phyloP scores from a whole-genome alignment of 75 land plant species.

The Sequoiadendron giganteum region DNA sequence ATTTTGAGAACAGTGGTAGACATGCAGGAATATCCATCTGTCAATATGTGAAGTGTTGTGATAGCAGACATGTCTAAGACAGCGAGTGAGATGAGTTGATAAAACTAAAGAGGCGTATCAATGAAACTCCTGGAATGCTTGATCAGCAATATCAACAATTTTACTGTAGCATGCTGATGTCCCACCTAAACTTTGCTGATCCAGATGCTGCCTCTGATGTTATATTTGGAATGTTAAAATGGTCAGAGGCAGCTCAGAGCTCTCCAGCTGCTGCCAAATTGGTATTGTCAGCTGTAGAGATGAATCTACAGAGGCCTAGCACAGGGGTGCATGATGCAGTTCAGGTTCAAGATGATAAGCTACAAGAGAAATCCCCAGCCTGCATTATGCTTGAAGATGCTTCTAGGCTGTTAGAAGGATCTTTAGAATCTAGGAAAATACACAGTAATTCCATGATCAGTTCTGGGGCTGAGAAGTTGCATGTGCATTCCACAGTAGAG shows the following conservation, averaged over 20 bases:
- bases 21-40: constrained; percentile 49
- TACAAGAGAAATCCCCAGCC: background rate
- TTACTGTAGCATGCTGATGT: constrained; percentile 50
- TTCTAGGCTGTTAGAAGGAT: background rate
- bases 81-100: constrained; percentile 49
- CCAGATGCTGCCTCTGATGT: constrained; percentile 44
- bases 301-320: background rate
- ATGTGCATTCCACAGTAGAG: constrained; percentile 18
- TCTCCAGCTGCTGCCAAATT: constrained; percentile 43
- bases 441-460: constrained; percentile 23
- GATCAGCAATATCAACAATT: constrained; percentile 47
- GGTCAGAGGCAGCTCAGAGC: constrained; percentile 42
- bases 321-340: background rate
- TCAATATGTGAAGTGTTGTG: constrained; percentile 58
- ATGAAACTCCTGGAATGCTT: constrained; percentile 35
- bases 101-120: constrained; percentile 48
- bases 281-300: constrained; percentile 18
- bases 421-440: background rate
- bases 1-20: constrained; percentile 48
- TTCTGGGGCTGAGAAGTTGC: constrained; percentile 37
- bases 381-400: constrained; percentile 23
- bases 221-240: constrained; percentile 53
- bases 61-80: constrained; percentile 48
- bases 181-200: constrained; percentile 58
- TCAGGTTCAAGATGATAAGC: background rate